phyloP scores from a whole-genome alignment of 495 filamentous ascomycete genomes.

The Tuber magnatum region DNA sequence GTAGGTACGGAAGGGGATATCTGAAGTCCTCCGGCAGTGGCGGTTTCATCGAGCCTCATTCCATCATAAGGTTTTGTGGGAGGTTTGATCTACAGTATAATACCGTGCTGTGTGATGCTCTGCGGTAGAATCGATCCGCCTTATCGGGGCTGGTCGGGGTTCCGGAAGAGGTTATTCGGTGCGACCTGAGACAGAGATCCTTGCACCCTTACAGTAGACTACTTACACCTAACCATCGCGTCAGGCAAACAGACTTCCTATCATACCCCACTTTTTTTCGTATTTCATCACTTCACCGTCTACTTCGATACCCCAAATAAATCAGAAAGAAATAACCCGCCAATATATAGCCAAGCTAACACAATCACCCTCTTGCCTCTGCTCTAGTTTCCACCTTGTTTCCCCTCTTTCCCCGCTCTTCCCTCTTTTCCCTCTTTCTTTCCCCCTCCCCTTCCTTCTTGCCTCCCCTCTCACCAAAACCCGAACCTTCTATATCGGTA shows the following conservation, averaged over 20 bases:
- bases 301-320: background rate
- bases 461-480: background rate
- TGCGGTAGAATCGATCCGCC: no score
- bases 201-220: background rate
- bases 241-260: no score
- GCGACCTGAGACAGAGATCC: background rate
- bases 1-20: background rate
- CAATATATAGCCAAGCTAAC: background rate
- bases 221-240: no score
- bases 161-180: no score
- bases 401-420: background rate
- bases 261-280: background rate
- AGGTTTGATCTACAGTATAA: background rate
- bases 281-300: background rate
- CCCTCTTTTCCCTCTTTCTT: background rate
- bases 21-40: background rate
- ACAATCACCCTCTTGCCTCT: background rate
- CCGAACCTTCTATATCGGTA: background rate
- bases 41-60: background rate
- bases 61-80: background rate
- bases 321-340: background rate
- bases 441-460: background rate
- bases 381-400: background rate
- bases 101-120: no score
- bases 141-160: no score